Conservation (phyloP, 805 yeast species). For the Torulaspora quercuum region DNA sequence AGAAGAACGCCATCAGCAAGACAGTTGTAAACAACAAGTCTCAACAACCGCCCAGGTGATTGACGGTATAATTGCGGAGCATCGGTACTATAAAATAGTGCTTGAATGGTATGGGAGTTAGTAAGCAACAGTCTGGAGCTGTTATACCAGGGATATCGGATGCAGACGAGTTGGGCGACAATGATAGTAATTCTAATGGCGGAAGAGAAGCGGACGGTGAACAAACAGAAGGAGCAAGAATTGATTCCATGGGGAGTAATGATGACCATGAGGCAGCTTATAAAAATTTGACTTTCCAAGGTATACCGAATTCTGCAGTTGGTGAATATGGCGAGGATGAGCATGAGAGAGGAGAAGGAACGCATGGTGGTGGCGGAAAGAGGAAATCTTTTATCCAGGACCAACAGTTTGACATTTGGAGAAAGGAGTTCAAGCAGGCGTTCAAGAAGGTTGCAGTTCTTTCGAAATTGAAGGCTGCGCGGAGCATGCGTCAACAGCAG, state of each 20-base stretch:
- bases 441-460: slow-evolving; percentile 17
- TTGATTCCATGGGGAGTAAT: slow-evolving; percentile 2
- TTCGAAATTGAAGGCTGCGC: slow-evolving; percentile 10
- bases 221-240: slow-evolving; percentile 3
- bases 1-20: too few relatives aligned
- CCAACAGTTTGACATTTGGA: slow-evolving; percentile 25
- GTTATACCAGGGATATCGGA: slow-evolving; percentile 23
- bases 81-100: background rate
- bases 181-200: background rate
- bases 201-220: slow-evolving; percentile 2
- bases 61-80: background rate
- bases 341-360: background rate
- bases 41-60: slow-evolving; percentile 6
- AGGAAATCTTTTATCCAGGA: slow-evolving; percentile 14
- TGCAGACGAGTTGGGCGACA: slow-evolving; percentile 17
- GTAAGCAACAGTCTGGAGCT: slow-evolving; percentile 4
- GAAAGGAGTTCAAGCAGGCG: slow-evolving; percentile 32
- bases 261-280: slow-evolving; percentile 30
- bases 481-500: slow-evolving; percentile 4
- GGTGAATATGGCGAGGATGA: slow-evolving; percentile 4
- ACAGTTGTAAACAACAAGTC: slow-evolving; percentile 1
- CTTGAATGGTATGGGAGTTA: slow-evolving; percentile 1
- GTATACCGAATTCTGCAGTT: slow-evolving; percentile 31
- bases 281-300: slow-evolving; percentile 33
- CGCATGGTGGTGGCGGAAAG: slow-evolving; percentile 1